Base-by-base conservation (phyloP, 768 basidiomycete genomes). In the Hydnum rufescens region DNA sequence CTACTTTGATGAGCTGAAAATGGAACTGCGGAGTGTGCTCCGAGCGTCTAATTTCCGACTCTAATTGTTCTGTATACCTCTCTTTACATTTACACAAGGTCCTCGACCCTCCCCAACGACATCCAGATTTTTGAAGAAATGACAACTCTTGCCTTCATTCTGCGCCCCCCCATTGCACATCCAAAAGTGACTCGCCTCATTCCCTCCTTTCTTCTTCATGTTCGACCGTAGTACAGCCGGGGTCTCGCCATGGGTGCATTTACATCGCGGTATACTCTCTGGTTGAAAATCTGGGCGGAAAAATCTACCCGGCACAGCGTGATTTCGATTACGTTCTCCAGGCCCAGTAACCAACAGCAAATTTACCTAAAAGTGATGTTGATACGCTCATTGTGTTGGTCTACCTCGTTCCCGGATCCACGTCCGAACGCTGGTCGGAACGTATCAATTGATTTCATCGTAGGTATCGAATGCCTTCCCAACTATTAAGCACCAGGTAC, bases 131-230 rank as follows among this genome's bases (percentile, higher is more conserved):
- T 74, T 76, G 80, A 83, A 85, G 53, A 76, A 75, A 28, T 72
- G 71, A 57, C 85, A 88, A 0, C 80, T 82, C 62, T 84, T 83
- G 2, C 86, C 86, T 6, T 87, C 79, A 54, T 84, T 85, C 63
- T 85, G 82, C 19, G 80, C 79, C 0, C 80, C 82, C 1, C 80
- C 80, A 58, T 81, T 79, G 58, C 85, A 88, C 25, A 73, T 68
- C 80, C 81, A 88, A 80, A 84, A 87, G 60, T 85, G 86, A 8
- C 32, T 4, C 26, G 57, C 53, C 42, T 58, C 36, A 26, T 53
- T 49, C 51, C 42, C 42, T 54, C 36, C 51, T 23, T 36, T 30
- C 43, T 49, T n/a, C 42, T 32, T 26, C 43, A 1, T 22, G 19
- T 28, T 51, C 29, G 16, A 29, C 43, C 23, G 2, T 18, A 32